Base-by-base conservation (phyloP, 2,329 filamentous ascomycete species). In the Colletotrichum zoysiae region DNA sequence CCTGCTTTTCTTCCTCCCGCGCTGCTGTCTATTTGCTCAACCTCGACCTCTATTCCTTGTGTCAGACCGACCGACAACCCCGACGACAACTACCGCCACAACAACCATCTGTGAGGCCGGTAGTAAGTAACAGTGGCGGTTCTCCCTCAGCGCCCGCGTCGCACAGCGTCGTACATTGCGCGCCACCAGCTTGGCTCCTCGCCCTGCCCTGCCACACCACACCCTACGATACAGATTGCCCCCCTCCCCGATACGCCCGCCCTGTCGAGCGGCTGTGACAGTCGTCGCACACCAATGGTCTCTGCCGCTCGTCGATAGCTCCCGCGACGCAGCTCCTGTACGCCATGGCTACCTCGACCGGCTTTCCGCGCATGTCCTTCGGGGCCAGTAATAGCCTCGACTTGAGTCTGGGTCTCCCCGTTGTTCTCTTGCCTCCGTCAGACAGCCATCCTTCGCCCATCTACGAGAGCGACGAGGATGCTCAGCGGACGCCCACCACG, bases 271-370 rank as follows among this genome's bases (percentile, higher is more conserved):
- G 53, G 65, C 60, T 57, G 66, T 67, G 59, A 56, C 59, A 35
- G 65, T 70, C 48, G 70, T 72, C 60, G 67, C 55, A 72, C 60
- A 30, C 65, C 62, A 68, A 72, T 70, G 70, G 38, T 72, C 23
- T 33, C 70, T 70, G 60, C 70, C 57, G 55, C 57, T 48, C 51
- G 44, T 20, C 38, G 18, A 48, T 70, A 73, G 63, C 42, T 59
- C 46, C 33, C 56, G 23, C 44, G 65, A 70, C 30, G 74, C 62
- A 59, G 48, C 53, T 58, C 38, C 35, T 59, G 57, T 62, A 50
- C 71, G 60, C 71, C 68, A 74, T 74, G 73, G 71, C 73, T 62
- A 60, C 73, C 35, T 72, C 73, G 26, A 71, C 73, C 51, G 71
- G 63, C 18, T 53, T 72, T 12, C 71, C 72, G 38, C 73, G 73